phyloP scores from a whole-genome alignment of 169 alveolate genomes.

The Theileria luwenshuni region DNA sequence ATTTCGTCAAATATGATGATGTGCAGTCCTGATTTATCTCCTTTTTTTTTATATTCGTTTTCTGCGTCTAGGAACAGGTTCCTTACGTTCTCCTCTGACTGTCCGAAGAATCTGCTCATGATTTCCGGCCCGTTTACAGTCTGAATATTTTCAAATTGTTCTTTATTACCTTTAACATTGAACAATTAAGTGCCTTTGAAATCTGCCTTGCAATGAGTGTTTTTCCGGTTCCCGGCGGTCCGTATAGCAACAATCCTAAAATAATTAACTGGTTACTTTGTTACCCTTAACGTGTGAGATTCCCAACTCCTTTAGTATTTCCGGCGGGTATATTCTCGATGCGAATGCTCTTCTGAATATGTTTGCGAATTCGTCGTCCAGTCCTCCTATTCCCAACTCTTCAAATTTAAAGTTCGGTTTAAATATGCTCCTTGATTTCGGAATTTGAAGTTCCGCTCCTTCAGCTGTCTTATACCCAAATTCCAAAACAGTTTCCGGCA shows the following conservation, averaged over 20 bases:
- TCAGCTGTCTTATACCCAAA: conserved; percentile 40
- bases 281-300: conserved; percentile 95
- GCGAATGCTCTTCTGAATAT: conserved; percentile 99
- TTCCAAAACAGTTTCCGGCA: conserved; percentile 44
- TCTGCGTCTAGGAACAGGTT: conserved; percentile 97
- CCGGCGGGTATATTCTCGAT: conserved; percentile 97
- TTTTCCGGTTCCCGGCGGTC: conserved; percentile 99
- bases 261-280: neutral
- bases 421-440: conserved; percentile 40
- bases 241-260: conserved; percentile 93
- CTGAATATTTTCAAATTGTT: conserved; percentile 11
- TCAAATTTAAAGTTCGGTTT: conserved; percentile 88
- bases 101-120: conserved; percentile 96
- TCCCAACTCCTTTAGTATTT: conserved; percentile 94
- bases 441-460: conserved; percentile 50
- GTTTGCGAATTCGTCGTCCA: conserved; percentile 92
- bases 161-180: conserved; percentile 90
- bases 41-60: conserved; percentile 87
- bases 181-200: conserved; percentile 94
- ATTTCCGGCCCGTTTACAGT: conserved; percentile 89
- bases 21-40: conserved; percentile 95
- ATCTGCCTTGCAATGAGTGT: conserved; percentile 99
- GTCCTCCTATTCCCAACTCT: conserved; percentile 90
- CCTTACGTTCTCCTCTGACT: conserved; percentile 98
- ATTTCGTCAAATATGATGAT: conserved; percentile 98